phyloP scores from a whole-genome alignment of 2,329 filamentous ascomycete genomes.

The Elsinoe australis region DNA sequence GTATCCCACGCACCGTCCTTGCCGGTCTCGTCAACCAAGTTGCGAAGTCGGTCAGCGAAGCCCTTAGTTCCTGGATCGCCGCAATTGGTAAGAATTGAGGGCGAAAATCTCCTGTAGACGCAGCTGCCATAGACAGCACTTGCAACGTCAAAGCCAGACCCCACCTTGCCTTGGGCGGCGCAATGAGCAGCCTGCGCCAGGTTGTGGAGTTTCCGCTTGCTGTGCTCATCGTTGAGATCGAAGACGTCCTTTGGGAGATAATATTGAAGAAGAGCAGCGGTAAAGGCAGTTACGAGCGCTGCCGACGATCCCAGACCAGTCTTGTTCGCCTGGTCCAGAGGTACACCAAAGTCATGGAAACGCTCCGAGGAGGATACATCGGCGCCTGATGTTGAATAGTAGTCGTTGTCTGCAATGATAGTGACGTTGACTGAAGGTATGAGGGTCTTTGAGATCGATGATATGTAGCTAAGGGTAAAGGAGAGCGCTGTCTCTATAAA shows the following conservation, averaged over 20 bases:
- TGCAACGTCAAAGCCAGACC: conserved; percentile 91
- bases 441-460: conserved; percentile 40
- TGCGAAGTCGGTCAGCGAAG: conserved; percentile 59
- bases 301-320: conserved; percentile 93
- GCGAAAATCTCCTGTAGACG: conserved; percentile 86
- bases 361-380: conserved; percentile 41
- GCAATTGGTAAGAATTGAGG: conserved; percentile 58
- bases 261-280: conserved; percentile 66
- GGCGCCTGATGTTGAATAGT: conserved; percentile 88
- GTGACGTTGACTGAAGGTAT: conserved; percentile 67
- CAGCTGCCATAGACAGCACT: conserved; percentile 88
- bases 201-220: conserved; percentile 68
- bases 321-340: conserved; percentile 76
- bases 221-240: conserved; percentile 48
- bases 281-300: conserved; percentile 82
- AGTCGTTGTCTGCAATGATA: conserved; percentile 90
- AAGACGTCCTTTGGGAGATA: conserved; percentile 56
- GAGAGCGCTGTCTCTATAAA: conserved; percentile 89
- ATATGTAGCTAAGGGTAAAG: conserved; percentile 80
- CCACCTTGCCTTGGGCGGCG: conserved; percentile 92
- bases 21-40: conserved; percentile 56
- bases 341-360: conserved; percentile 72
- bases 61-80: conserved; percentile 58
- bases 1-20: conserved; percentile 62
- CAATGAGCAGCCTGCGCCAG: conserved; percentile 90